Evolutionary conservation across 345 rosid species (phyloP).

Genomic region (Citrus trifoliata): DNA sequence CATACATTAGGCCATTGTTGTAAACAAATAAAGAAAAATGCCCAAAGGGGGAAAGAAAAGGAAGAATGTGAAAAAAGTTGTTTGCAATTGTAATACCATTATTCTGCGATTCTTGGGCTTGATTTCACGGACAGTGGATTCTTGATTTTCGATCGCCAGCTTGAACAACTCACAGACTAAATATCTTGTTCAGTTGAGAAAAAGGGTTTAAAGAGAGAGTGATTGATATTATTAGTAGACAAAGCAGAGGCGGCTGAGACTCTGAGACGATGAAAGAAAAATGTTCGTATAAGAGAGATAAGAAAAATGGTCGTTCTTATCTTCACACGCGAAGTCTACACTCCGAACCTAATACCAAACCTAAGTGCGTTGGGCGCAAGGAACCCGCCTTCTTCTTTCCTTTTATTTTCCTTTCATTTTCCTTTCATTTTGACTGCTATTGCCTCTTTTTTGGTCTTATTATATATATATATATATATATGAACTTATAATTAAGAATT

Average conservation of each 20-base stretch:
- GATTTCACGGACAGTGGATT: slow-evolving; percentile 67
- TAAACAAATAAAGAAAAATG: background rate
- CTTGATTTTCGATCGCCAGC: slow-evolving; percentile 89
- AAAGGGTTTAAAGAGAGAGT: slow-evolving; percentile 9
- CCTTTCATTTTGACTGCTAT: slow-evolving; percentile 28
- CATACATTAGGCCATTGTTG: background rate
- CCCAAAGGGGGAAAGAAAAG: slow-evolving; percentile 14
- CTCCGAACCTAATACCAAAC: slow-evolving; percentile 38
- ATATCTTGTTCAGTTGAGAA: background rate
- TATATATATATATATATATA: too few species aligned
- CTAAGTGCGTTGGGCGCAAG: slow-evolving; percentile 51
- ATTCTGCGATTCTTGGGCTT: slow-evolving; percentile 78
- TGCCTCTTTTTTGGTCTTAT: slow-evolving; percentile 5
- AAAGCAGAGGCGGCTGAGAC: slow-evolving; percentile 5
- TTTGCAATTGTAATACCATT: slow-evolving; percentile 41
- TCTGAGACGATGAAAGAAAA: background rate
- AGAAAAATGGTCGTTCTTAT: slow-evolving; percentile 52
- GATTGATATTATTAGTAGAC: background rate
- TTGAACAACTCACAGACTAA: slow-evolving; percentile 16
- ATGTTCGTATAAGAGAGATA: background rate
- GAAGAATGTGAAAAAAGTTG: background rate
- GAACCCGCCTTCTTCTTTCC: slow-evolving; percentile 51
- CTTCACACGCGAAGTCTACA: slow-evolving; percentile 40
- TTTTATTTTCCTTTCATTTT: slow-evolving; percentile 31
- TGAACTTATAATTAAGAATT: too few species aligned